Conservation (phyloP, 306 rosid genomes). For the Quercus glauca region DNA sequence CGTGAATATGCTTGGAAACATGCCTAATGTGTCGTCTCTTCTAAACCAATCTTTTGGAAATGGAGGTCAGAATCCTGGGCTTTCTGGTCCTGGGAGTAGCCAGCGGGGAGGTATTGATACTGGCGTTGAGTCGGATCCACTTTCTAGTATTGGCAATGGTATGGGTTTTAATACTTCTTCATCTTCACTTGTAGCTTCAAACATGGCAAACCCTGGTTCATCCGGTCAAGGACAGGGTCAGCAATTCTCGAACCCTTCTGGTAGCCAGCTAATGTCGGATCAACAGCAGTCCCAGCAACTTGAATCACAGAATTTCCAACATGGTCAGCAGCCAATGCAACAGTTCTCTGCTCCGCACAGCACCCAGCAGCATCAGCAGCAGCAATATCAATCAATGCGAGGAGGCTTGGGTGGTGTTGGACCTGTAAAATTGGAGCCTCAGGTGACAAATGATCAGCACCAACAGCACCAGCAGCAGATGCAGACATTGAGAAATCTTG, state of each 20-base stretch:
- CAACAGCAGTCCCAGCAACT: slow-evolving; percentile 84
- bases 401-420: slow-evolving; percentile 70
- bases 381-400: slow-evolving; percentile 76
- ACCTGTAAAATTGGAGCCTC: slow-evolving; percentile 83
- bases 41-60: slow-evolving; percentile 76
- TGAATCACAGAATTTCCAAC: slow-evolving; percentile 79
- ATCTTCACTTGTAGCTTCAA: slow-evolving; percentile 60
- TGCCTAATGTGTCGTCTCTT: slow-evolving; percentile 73
- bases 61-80: slow-evolving; percentile 67
- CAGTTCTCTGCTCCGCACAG: slow-evolving; percentile 72
- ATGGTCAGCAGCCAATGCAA: slow-evolving; percentile 79
- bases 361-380: slow-evolving; percentile 67
- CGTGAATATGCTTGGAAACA: slow-evolving; percentile 80
- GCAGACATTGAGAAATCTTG: slow-evolving; percentile 62
- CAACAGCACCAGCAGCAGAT: slow-evolving; percentile 73
- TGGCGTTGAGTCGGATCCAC: slow-evolving; percentile 75
- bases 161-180: slow-evolving; percentile 59
- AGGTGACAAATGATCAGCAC: slow-evolving; percentile 66
- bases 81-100: slow-evolving; percentile 64
- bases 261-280: slow-evolving; percentile 67
- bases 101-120: slow-evolving; percentile 72
- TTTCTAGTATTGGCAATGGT: slow-evolving; percentile 69
- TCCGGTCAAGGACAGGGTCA: slow-evolving; percentile 83
- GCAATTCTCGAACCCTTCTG: slow-evolving; percentile 68
- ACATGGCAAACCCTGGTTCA: slow-evolving; percentile 57